phyloP scores from a whole-genome alignment of 345 rosid species.

The Eucalyptus pauciflora region DNA sequence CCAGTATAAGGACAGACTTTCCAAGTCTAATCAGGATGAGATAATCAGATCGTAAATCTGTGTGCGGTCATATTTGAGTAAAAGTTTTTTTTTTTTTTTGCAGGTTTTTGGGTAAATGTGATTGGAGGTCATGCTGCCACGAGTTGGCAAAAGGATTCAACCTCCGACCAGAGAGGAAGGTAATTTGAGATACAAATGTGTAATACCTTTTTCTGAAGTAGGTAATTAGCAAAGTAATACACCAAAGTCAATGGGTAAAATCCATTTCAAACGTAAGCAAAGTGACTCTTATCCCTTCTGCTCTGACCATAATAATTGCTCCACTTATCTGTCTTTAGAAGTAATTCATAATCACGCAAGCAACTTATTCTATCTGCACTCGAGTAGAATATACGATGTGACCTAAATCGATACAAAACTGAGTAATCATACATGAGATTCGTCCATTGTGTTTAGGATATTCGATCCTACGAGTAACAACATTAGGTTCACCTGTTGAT shows the following conservation, averaged over 20 bases:
- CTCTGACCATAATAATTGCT: background rate
- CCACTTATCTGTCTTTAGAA: background rate
- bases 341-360: background rate
- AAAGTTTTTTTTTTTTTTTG: background rate
- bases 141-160: background rate
- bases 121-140: background rate
- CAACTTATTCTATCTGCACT: background rate
- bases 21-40: background rate
- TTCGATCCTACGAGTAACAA: background rate
- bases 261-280: background rate
- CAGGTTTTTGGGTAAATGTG: background rate
- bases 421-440: background rate
- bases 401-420: background rate
- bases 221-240: background rate
- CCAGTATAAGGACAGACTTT: background rate
- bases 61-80: background rate
- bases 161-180: background rate
- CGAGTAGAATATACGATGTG: background rate
- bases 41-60: background rate
- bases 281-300: background rate
- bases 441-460: background rate
- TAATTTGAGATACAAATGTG: background rate
- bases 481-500: background rate
- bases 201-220: background rate
- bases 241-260: background rate